Base-by-base conservation (phyloP, 2,329 filamentous ascomycete genomes). In the Rutstroemia sydowiana region DNA sequence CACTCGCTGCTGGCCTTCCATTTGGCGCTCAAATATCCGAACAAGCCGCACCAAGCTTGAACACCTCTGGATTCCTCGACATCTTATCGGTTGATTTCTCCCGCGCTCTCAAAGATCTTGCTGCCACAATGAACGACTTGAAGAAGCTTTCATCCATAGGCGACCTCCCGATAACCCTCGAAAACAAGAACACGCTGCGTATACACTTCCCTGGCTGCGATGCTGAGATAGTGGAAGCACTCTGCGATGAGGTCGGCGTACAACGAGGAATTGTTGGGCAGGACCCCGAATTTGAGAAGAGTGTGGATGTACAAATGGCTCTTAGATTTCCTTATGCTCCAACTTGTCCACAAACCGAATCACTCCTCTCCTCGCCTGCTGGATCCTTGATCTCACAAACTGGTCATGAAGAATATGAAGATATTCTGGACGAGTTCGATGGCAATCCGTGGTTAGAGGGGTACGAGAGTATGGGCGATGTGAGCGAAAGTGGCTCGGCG, bases 201-300 rank as follows among this genome's bases (percentile, higher is more conserved):
- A 82, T 97, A 2, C 85, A 90, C 28, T 97, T 98, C 64, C 90
- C 91, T 0, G 93, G 93, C 3, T 91, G 93, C 56, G 92, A 97
- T 63, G 82, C 82, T 0, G 80, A 84, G 14, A 88, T 87, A 0
- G 86, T 95, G 0, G 88, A 95, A 65, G 75, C 77, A 3, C 76
- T 98, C 1, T 96, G 91, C 66, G 82, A 88, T 43, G 93, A 98
- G 66, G 77, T 95, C 10, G 87, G 86, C n/a, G 77, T 98, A 7
- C 81, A 84, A 56, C 78, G 89, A 48, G 93, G 93, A 1, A 72
- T 87, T 3, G 79, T 97, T 3, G 73, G 78, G 11, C 85, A 97
- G 70, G 93, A 97, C 58, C 57, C 69, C 30, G 82, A 85, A 16
- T 95, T 95, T 61, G 80, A 88, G 51, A 63, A 69, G 6, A 80